Conservation (phyloP, 2,329 filamentous ascomycete species). For the Beauveria rudraprayagi region DNA sequence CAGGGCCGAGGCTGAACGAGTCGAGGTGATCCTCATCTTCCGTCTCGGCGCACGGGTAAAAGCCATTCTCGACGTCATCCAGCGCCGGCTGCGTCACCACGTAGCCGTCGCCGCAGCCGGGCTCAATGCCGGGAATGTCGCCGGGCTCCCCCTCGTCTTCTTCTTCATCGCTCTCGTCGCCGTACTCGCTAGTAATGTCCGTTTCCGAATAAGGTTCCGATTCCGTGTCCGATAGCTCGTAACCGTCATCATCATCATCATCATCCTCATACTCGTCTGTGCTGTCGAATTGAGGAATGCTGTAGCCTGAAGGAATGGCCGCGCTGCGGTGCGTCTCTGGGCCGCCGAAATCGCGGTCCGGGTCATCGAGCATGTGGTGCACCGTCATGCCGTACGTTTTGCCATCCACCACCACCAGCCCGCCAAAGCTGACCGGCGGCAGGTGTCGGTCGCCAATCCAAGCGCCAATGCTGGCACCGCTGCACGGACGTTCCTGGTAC, state of each 20-base stretch:
- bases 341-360: slow-evolving; percentile 36
- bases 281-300: slow-evolving; percentile 33
- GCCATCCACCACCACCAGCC: slow-evolving; percentile 76
- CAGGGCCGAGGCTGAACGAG: slow-evolving; percentile 69
- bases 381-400: slow-evolving; percentile 91
- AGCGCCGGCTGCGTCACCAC: slow-evolving; percentile 86
- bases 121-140: slow-evolving; percentile 70
- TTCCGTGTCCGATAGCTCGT: slow-evolving; percentile 55
- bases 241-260: slow-evolving; percentile 46
- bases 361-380: slow-evolving; percentile 86
- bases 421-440: slow-evolving; percentile 85
- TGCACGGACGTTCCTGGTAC: slow-evolving; percentile 70
- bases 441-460: slow-evolving; percentile 80
- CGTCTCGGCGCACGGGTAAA: slow-evolving; percentile 65
- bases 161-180: slow-evolving; percentile 42
- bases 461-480: slow-evolving; percentile 88
- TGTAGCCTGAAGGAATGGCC: slow-evolving; percentile 35
- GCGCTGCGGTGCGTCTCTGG: slow-evolving; percentile 28
- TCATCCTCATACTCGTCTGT: slow-evolving; percentile 42
- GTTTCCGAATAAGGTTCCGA: slow-evolving; percentile 45
- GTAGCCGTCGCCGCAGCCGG: slow-evolving; percentile 67
- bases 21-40: slow-evolving; percentile 77
- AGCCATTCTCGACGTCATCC: slow-evolving; percentile 75
- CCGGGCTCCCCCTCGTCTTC: slow-evolving; percentile 53
- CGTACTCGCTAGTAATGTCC: slow-evolving; percentile 44